Evolutionary conservation across 2,329 filamentous ascomycete genomes (phyloP).

Genomic region (Alternaria sp.): DNA sequence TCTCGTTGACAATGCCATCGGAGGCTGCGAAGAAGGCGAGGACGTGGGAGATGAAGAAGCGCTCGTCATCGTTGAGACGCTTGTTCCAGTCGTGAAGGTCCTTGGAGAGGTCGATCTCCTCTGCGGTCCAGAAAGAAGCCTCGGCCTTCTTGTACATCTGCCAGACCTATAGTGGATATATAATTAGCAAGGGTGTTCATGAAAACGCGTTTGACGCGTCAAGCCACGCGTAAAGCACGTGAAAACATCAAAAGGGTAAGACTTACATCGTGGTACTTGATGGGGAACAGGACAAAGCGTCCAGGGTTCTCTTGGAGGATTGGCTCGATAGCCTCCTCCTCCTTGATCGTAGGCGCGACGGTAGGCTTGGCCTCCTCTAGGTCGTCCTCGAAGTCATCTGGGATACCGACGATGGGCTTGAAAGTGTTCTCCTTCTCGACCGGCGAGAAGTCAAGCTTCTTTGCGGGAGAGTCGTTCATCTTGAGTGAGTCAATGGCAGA

Average conservation of each 20-base stretch:
- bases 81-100: constrained; percentile 99
- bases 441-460: constrained; percentile 82
- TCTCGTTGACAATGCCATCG: constrained; percentile 99
- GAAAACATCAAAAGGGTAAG: not conserved
- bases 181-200: constrained; percentile 38
- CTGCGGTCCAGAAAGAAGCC: constrained; percentile 99
- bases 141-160: constrained; percentile 99
- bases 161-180: constrained; percentile 77
- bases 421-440: constrained; percentile 86
- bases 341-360: constrained; percentile 61
- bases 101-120: constrained; percentile 99
- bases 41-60: constrained; percentile 98
- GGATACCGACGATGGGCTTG: constrained; percentile 63
- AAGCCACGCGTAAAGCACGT: constrained; percentile 53
- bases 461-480: constrained; percentile 85
- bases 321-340: constrained; percentile 83
- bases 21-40: constrained; percentile 99
- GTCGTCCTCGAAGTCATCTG: constrained; percentile 51
- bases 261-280: constrained; percentile 98
- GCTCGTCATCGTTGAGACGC: constrained; percentile 93
- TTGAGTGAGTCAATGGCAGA: constrained; percentile 87
- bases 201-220: constrained; percentile 67
- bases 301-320: constrained; percentile 94
- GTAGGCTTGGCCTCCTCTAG: constrained; percentile 61
- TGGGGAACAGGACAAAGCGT: constrained; percentile 97